Percentiles rank a stretch among this genome's conserved stretches.
These are phyloP conservation scores for Coccomyxa sp. DNA, from an alignment of 139 green algal genomes.

Conservation along the genomic window DNA sequence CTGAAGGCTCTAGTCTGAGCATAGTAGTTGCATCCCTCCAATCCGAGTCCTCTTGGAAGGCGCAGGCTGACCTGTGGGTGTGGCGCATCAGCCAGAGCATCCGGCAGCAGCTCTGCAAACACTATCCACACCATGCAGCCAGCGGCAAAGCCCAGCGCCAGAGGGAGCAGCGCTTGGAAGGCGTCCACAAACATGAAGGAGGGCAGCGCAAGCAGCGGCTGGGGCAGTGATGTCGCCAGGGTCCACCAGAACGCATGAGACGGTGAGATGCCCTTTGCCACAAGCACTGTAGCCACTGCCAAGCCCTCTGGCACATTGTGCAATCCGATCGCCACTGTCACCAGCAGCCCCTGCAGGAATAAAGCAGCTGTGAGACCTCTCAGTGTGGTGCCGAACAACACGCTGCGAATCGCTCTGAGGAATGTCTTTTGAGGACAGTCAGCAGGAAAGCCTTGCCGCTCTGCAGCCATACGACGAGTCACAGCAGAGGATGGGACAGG, in stretches of 20 bases:
- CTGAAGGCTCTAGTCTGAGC: not conserved
- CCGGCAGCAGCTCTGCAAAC: conserved; percentile 93
- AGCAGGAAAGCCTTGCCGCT: too few species aligned
- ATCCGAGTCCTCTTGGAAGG: not conserved
- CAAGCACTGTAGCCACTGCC: conserved; percentile 90
- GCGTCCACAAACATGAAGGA: conserved; percentile 92
- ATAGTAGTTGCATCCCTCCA: not conserved
- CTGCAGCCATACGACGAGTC: not conserved
- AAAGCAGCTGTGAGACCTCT: not conserved
- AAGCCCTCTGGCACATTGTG: conserved; percentile 98
- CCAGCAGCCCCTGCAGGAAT: conserved; percentile 68
- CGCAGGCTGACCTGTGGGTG: conserved; percentile 10
- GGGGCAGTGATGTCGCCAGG: conserved; percentile 78
- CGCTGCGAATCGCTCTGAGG: too few species aligned
- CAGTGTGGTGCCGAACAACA: too few species aligned
- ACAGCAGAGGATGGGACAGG: not conserved
- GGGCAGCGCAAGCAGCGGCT: conserved; percentile 87
- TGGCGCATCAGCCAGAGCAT: conserved; percentile 67
- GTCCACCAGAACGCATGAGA: conserved; percentile 69
- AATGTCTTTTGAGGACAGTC: too few species aligned
- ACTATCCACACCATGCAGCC: conserved; percentile 99
- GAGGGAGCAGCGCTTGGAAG: conserved; percentile 81
- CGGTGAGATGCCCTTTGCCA: conserved; percentile 66
- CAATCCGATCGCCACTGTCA: conserved; percentile 93
- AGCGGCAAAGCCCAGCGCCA: conserved; percentile 94